Evolutionary conservation across 345 rosid genomes (phyloP).

Genomic region (Rhodamnia argentea): DNA sequence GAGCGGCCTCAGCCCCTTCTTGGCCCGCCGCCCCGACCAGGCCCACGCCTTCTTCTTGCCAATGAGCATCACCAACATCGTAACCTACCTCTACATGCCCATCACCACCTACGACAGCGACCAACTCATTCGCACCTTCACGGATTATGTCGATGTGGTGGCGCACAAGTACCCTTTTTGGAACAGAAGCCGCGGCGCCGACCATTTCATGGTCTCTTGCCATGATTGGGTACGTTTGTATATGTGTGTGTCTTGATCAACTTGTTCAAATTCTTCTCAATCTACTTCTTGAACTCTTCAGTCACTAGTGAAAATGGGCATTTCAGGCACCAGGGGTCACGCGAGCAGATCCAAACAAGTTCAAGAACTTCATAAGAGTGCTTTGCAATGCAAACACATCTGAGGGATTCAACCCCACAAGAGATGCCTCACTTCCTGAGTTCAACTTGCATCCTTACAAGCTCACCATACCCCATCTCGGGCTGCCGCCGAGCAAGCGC

Average conservation of each 20-base stretch:
- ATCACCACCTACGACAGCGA: neutral
- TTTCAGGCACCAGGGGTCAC: conserved; percentile 35
- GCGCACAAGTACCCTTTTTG: conserved; percentile 7
- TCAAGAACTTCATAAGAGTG: conserved; percentile 27
- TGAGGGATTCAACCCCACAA: conserved; percentile 30
- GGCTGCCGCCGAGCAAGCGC: conserved; percentile 5
- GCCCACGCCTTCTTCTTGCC: conserved; percentile 16
- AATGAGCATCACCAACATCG: neutral
- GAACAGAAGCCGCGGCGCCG: conserved; percentile 10
- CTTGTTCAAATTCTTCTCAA: neutral
- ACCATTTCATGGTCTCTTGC: conserved; percentile 14
- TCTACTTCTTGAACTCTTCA: neutral
- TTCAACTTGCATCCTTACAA: conserved; percentile 7
- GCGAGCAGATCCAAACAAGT: conserved; percentile 3
- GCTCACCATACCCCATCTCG: conserved; percentile 8
- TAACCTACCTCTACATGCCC: conserved; percentile 7
- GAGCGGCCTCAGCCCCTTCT: conserved; percentile 3
- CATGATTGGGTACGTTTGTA: conserved; percentile 6
- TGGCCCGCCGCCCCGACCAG: conserved; percentile 1
- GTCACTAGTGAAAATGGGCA: neutral
- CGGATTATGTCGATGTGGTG: conserved; percentile 2
- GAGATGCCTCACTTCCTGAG: conserved; percentile 43
- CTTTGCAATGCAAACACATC: conserved; percentile 45
- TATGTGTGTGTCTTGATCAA: neutral
- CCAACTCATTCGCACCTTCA: neutral